A percentile compares a stretch with the other conserved stretches of the same genome.
Conservation (phyloP, 2,329 filamentous ascomycete species). For the Penicillium brevicompactum region DNA sequence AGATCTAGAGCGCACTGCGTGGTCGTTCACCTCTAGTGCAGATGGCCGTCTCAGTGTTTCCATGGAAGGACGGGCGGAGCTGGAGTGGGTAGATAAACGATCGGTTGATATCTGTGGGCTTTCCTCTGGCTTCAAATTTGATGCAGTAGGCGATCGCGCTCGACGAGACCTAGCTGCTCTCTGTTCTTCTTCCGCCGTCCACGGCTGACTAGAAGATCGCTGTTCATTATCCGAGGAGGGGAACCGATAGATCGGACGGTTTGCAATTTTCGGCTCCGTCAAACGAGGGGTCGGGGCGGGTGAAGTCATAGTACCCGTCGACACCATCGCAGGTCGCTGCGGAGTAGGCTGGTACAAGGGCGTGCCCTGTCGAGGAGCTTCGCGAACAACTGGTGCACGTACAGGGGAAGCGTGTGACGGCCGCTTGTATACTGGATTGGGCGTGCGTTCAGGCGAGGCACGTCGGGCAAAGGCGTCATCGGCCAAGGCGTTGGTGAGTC, state of each 20-base stretch:
- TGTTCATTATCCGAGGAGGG: slow-evolving; percentile 47
- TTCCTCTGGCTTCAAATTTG: slow-evolving; percentile 45
- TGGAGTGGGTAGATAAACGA: slow-evolving; percentile 56
- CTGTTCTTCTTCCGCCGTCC: slow-evolving; percentile 33
- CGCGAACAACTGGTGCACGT: slow-evolving; percentile 26
- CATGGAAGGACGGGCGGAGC: slow-evolving; percentile 67
- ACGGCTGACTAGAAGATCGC: slow-evolving; percentile 53
- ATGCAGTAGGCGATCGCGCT: slow-evolving; percentile 36
- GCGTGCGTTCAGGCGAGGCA: slow-evolving; percentile 34
- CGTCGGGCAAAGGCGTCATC: slow-evolving; percentile 76
- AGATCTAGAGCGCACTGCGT: slow-evolving; percentile 62
- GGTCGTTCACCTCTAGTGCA: slow-evolving; percentile 62
- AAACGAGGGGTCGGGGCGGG: slow-evolving; percentile 47
- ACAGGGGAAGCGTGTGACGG: slow-evolving; percentile 30
- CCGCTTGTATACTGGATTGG: slow-evolving; percentile 30
- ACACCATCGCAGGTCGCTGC: slow-evolving; percentile 59
- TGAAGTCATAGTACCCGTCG: slow-evolving; percentile 79
- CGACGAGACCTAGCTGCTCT: slow-evolving; percentile 16
- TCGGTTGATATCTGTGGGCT: slow-evolving; percentile 55
- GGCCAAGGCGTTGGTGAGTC: slow-evolving; percentile 74
- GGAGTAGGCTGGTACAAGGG: slow-evolving; percentile 48
- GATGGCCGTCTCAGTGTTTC: slow-evolving; percentile 67
- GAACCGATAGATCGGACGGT: slow-evolving; percentile 57
- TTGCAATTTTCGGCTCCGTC: slow-evolving; percentile 31
- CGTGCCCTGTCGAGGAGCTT: slow-evolving; percentile 31